A percentile compares a stretch with the other conserved stretches of the same genome.
phyloP scores from a whole-genome alignment of 495 filamentous ascomycete species.

The Pseudotulostoma volvatum region DNA sequence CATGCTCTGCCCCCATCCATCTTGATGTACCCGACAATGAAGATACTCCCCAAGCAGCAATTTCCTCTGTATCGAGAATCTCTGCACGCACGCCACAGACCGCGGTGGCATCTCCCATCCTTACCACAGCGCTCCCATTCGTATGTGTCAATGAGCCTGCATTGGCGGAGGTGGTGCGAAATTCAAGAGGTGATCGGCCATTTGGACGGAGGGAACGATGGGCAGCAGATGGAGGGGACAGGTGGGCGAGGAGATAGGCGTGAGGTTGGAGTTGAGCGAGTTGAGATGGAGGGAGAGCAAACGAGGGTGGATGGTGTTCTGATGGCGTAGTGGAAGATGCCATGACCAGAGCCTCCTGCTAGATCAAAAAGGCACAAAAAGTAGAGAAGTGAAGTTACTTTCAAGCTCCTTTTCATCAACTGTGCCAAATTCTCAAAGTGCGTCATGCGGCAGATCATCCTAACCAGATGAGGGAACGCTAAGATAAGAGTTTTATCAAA shows the following conservation, averaged over 20 bases:
- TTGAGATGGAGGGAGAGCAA: conserved; percentile 61
- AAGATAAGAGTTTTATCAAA: too few species aligned
- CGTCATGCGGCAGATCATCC: too few species aligned
- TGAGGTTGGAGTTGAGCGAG: conserved; percentile 83
- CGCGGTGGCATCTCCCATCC: conserved; percentile 75
- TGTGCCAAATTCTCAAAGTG: too few species aligned
- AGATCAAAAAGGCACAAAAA: too few species aligned
- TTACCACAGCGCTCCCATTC: conserved; percentile 74
- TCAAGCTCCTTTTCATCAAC: too few species aligned
- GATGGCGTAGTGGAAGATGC: too few species aligned
- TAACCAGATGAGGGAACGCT: too few species aligned
- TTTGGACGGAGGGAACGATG: conserved; percentile 55
- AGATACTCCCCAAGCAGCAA: conserved; percentile 44
- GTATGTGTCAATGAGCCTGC: conserved; percentile 70
- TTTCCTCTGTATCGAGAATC: conserved; percentile 53
- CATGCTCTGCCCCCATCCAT: conserved; percentile 4
- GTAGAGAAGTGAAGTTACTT: too few species aligned
- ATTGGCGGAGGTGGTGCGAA: conserved; percentile 55
- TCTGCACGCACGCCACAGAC: conserved; percentile 85
- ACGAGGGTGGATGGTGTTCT: conserved; percentile 22
- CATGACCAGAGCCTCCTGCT: too few species aligned
- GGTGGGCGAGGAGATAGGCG: conserved; percentile 76
- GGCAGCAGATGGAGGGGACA: conserved; percentile 42
- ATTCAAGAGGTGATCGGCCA: conserved; percentile 51
- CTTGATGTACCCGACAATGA: conserved; percentile 7